Evolutionary conservation across 2,329 filamentous ascomycete species (phyloP).

Genomic region (Metarhizium anisopliae): DNA sequence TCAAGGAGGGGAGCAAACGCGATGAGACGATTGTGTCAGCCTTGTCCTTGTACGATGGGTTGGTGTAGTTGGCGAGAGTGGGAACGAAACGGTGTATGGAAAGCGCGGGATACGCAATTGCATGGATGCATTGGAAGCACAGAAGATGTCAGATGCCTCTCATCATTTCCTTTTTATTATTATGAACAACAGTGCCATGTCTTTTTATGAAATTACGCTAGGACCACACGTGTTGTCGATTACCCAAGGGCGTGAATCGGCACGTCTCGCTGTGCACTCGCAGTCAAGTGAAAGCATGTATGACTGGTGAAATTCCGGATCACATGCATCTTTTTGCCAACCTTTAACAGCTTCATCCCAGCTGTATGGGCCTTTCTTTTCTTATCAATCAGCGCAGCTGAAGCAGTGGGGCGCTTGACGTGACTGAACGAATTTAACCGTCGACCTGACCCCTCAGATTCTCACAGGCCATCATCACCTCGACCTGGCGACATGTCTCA

Average conservation of each 20-base stretch:
- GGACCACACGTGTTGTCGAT: neutral
- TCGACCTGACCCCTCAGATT: no score
- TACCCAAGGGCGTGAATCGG: neutral
- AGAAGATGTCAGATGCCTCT: neutral
- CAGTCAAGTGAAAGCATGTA: neutral
- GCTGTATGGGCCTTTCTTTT: neutral
- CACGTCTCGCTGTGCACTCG: neutral
- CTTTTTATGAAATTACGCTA: neutral
- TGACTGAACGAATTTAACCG: no score
- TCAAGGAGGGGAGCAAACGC: conserved; percentile 97
- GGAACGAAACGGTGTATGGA: neutral
- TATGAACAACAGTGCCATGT: neutral
- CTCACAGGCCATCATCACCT: no score
- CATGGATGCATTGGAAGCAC: neutral
- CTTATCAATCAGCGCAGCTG: neutral
- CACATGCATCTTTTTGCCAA: no score
- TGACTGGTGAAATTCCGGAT: no score
- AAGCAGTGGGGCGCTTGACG: no score
- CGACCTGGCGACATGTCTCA: no score
- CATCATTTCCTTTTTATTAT: conserved; percentile 4
- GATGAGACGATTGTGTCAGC: conserved; percentile 99
- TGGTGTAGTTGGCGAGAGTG: conserved; percentile 52
- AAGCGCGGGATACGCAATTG: neutral
- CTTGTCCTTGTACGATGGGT: conserved; percentile 87
- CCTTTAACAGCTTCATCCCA: neutral